Evolutionary conservation across 2,329 filamentous ascomycete genomes (phyloP).

Genomic region (Penicillium sp.): DNA sequence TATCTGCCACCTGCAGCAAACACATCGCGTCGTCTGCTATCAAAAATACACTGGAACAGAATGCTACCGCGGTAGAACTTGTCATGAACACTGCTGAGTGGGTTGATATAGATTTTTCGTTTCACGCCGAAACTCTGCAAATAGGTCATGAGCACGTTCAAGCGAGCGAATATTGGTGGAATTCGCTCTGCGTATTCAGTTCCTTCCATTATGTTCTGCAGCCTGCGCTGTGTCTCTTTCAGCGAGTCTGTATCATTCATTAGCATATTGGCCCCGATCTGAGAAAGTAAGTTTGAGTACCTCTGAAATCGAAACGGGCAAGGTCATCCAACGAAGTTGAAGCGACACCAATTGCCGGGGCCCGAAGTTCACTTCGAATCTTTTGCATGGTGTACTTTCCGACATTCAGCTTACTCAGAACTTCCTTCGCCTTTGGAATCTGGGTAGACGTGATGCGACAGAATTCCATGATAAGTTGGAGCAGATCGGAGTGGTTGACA

Average conservation of each 20-base stretch:
- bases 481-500: slow-evolving; percentile 75
- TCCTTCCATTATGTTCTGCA: slow-evolving; percentile 48
- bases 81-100: slow-evolving; percentile 80
- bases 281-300: slow-evolving; percentile 41
- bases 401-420: slow-evolving; percentile 78
- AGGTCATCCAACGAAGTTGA: slow-evolving; percentile 86
- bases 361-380: slow-evolving; percentile 70
- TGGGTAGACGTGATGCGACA: slow-evolving; percentile 67
- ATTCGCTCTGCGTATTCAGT: slow-evolving; percentile 46
- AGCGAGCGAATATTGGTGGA: slow-evolving; percentile 58
- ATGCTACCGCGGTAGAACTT: slow-evolving; percentile 79
- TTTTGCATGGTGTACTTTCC: slow-evolving; percentile 72
- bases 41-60: slow-evolving; percentile 82
- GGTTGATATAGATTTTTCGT: slow-evolving; percentile 73
- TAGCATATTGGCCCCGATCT: slow-evolving; percentile 43
- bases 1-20: slow-evolving; percentile 92
- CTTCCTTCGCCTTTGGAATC: slow-evolving; percentile 66
- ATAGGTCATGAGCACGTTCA: slow-evolving; percentile 69
- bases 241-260: slow-evolving; percentile 53
- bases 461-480: slow-evolving; percentile 81
- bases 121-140: slow-evolving; percentile 64
- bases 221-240: slow-evolving; percentile 62
- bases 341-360: slow-evolving; percentile 70
- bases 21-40: slow-evolving; percentile 70
- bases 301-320: slow-evolving; percentile 80